Evolutionary conservation across 805 yeast species (phyloP).

Genomic region (Myxozyma geophila): DNA sequence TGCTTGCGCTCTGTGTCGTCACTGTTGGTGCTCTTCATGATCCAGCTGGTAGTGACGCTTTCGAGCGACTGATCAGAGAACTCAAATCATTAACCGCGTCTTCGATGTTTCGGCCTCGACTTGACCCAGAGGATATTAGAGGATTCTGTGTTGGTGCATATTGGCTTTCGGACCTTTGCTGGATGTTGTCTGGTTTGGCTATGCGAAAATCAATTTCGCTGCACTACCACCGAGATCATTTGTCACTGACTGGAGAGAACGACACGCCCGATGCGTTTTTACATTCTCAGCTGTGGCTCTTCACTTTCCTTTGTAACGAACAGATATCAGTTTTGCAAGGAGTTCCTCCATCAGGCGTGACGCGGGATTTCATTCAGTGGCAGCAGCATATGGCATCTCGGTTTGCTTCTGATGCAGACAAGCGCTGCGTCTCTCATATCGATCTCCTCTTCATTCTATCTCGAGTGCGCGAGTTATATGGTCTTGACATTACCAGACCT

Average conservation of each 20-base stretch:
- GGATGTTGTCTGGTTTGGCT: slow-evolving; percentile 28
- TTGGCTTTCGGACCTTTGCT: slow-evolving; percentile 30
- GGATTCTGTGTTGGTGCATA: slow-evolving; percentile 28
- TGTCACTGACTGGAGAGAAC: not conserved
- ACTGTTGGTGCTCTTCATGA: slow-evolving; percentile 33
- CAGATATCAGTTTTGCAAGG: slow-evolving; percentile 31
- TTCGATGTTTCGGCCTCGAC: slow-evolving; percentile 22
- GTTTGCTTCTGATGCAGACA: slow-evolving; percentile 20
- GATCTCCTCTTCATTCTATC: slow-evolving; percentile 23
- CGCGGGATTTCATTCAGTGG: slow-evolving; percentile 22
- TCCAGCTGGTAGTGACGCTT: slow-evolving; percentile 23
- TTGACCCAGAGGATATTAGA: slow-evolving; percentile 24
- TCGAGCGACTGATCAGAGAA: slow-evolving; percentile 23
- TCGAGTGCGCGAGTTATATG: slow-evolving; percentile 26
- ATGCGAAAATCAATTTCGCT: slow-evolving; percentile 21
- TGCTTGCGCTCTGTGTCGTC: slow-evolving; percentile 22
- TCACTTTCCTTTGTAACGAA: slow-evolving; percentile 25
- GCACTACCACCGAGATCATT: slow-evolving; percentile 24
- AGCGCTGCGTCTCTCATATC: slow-evolving; percentile 24
- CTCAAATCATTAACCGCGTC: slow-evolving; percentile 12
- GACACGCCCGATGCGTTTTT: slow-evolving; percentile 18
- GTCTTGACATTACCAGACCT: slow-evolving; percentile 21
- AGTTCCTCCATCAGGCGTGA: slow-evolving; percentile 25
- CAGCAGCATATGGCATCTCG: slow-evolving; percentile 22
- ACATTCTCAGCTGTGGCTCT: slow-evolving; percentile 28